Evolutionary conservation across 345 rosid species (phyloP).

Genomic region (Arabidopsis suecica): DNA sequence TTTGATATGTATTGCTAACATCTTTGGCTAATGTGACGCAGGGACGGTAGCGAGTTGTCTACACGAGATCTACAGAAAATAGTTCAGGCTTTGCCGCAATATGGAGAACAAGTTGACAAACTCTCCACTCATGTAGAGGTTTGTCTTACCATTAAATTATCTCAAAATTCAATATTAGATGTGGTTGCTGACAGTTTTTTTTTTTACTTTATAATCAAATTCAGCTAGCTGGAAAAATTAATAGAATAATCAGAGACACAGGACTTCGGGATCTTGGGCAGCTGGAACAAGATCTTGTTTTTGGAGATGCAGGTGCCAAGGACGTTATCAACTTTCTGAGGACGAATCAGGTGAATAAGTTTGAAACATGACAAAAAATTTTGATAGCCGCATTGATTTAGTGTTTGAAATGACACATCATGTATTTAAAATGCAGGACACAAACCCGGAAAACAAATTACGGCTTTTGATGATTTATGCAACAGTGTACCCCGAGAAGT

Average conservation of each 20-base stretch:
- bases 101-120: conserved; percentile 81
- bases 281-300: conserved; percentile 97
- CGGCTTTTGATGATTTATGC: conserved; percentile 93
- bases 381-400: not conserved
- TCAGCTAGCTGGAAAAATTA: conserved; percentile 89
- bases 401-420: conserved; percentile 3
- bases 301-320: conserved; percentile 93
- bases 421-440: conserved; percentile 54
- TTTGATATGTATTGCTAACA: conserved; percentile 19
- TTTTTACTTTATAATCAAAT: not conserved
- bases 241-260: conserved; percentile 64
- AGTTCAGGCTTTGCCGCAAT: conserved; percentile 93
- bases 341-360: conserved; percentile 61
- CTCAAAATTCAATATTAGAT: not conserved
- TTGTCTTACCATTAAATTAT: conserved; percentile 34
- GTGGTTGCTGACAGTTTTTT: conserved; percentile 26
- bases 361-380: not conserved
- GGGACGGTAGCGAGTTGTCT: conserved; percentile 85
- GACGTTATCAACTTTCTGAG: conserved; percentile 85
- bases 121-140: conserved; percentile 97
- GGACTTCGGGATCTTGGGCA: conserved; percentile 91
- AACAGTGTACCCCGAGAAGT: conserved; percentile 82
- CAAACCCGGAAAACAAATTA: conserved; percentile 78
- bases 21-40: conserved; percentile 38
- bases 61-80: conserved; percentile 92